phyloP scores from a whole-genome alignment of 2,329 filamentous ascomycete genomes.

The Arthrobotrys sphaeroides region DNA sequence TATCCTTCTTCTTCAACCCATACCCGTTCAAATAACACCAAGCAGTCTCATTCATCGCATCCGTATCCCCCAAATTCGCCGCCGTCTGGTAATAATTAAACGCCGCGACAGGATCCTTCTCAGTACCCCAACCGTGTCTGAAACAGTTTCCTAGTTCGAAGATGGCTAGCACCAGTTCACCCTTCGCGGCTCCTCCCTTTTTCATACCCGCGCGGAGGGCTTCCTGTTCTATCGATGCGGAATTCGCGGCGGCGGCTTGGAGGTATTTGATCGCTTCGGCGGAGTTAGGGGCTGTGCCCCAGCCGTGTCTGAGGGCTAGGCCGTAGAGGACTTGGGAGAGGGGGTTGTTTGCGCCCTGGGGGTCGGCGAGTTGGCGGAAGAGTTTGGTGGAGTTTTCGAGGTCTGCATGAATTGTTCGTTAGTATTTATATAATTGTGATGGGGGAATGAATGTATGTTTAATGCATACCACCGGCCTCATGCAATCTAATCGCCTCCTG shows the following conservation, averaged over 20 bases:
- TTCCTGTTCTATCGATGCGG: conserved; percentile 83
- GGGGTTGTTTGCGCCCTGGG: conserved; percentile 85
- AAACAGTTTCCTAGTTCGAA: conserved; percentile 95
- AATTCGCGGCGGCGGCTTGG: conserved; percentile 87
- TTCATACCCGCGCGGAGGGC: conserved; percentile 87
- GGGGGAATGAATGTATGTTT: conserved; percentile 22
- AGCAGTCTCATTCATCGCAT: conserved; percentile 95
- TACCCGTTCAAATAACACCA: conserved; percentile 98
- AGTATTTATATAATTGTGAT: background rate
- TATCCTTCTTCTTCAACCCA: conserved; percentile 90
- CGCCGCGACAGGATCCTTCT: conserved; percentile 84
- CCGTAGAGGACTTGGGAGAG: conserved; percentile 96
- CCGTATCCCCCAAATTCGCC: conserved; percentile 92
- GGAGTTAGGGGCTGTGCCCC: conserved; percentile 82
- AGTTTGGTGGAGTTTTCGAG: conserved; percentile 81
- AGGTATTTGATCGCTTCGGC: conserved; percentile 82
- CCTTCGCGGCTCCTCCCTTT: conserved; percentile 93
- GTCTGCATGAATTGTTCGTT: conserved; percentile 63
- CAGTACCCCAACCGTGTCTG: conserved; percentile 91
- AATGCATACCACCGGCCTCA: conserved; percentile 72
- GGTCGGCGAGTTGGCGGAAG: conserved; percentile 85
- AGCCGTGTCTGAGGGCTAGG: conserved; percentile 88
- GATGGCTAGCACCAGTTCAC: conserved; percentile 93
- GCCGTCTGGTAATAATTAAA: conserved; percentile 95
- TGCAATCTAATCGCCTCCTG: conserved; percentile 96